Conservation (phyloP, 805 yeast genomes). For the Wilhelminamyces savonicus region DNA sequence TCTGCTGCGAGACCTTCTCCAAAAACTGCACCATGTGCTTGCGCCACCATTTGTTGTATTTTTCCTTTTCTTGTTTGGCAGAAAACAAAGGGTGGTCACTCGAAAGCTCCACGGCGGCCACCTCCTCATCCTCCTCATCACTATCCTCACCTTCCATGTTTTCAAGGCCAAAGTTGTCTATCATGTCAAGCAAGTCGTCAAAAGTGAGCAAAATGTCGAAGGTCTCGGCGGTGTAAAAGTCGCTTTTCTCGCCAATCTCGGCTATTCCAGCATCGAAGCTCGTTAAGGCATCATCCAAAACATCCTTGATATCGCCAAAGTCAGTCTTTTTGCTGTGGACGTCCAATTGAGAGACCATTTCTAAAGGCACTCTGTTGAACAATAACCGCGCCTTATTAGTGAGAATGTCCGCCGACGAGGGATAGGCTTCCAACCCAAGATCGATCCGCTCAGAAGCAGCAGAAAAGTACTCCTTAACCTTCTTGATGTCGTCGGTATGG, state of each 20-base stretch:
- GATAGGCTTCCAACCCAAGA: conserved; percentile 47
- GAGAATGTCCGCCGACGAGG: conserved; percentile 40
- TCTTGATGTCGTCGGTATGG: conserved; percentile 37
- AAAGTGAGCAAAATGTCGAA: conserved; percentile 51
- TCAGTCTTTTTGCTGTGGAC: conserved; percentile 25
- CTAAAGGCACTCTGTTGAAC: conserved; percentile 53
- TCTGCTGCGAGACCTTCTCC: conserved; percentile 20
- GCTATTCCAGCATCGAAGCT: conserved; percentile 40
- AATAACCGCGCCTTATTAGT: conserved; percentile 52
- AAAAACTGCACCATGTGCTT: conserved; percentile 32
- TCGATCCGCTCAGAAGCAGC: conserved; percentile 69
- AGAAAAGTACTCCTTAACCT: conserved; percentile 52
- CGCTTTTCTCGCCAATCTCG: conserved; percentile 14
- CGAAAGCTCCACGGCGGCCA: conserved; percentile 25
- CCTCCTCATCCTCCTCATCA: conserved; percentile 41
- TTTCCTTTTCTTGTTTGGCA: conserved; percentile 31
- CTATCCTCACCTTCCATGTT: conserved; percentile 47
- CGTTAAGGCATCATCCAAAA: conserved; percentile 44
- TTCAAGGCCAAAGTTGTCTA: conserved; percentile 58
- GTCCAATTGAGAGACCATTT: conserved; percentile 46
- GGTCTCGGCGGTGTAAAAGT: conserved; percentile 32
- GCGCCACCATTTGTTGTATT: conserved; percentile 54
- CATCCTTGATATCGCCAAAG: conserved; percentile 23
- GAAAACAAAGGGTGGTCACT: conserved; percentile 54
- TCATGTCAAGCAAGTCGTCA: conserved; percentile 64